Percentiles rank a stretch among this genome's conserved stretches.
phyloP scores from a whole-genome alignment of 164 flowering plant genomes.

The Nymphaea thermarum region DNA sequence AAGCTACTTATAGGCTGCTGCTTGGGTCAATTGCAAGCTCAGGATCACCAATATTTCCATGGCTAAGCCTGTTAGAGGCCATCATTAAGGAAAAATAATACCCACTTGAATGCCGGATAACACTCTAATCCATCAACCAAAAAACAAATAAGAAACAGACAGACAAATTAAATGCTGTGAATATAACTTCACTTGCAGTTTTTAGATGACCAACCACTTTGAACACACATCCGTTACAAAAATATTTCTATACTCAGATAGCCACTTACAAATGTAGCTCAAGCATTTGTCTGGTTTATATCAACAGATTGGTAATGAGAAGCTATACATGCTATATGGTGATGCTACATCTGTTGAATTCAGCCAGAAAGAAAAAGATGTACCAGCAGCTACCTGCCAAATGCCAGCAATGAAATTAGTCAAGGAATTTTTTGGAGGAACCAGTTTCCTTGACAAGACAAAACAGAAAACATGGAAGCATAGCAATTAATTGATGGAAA shows the following conservation, averaged over 20 bases:
- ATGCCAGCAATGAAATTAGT: conserved; percentile 5
- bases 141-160: too few species aligned
- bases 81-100: too few species aligned
- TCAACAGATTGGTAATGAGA: conserved; percentile 52
- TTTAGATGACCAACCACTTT: too few species aligned
- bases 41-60: too few species aligned
- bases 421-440: not conserved
- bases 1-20: too few species aligned
- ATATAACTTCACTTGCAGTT: too few species aligned
- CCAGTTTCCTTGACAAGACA: not conserved
- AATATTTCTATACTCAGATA: not conserved
- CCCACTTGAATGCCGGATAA: too few species aligned
- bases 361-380: conserved; percentile 70
- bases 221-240: too few species aligned
- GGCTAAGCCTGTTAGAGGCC: too few species aligned
- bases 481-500: conserved; percentile 1
- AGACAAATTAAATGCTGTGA: too few species aligned
- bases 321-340: conserved; percentile 91
- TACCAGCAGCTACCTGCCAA: conserved; percentile 62
- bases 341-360: conserved; percentile 43
- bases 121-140: too few species aligned
- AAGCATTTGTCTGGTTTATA: not conserved
- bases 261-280: conserved; percentile 1
- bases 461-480: not conserved
- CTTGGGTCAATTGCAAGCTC: too few species aligned